Evolutionary conservation across 495 filamentous ascomycete genomes (phyloP).

Genomic region (Aspergillus wentii): DNA sequence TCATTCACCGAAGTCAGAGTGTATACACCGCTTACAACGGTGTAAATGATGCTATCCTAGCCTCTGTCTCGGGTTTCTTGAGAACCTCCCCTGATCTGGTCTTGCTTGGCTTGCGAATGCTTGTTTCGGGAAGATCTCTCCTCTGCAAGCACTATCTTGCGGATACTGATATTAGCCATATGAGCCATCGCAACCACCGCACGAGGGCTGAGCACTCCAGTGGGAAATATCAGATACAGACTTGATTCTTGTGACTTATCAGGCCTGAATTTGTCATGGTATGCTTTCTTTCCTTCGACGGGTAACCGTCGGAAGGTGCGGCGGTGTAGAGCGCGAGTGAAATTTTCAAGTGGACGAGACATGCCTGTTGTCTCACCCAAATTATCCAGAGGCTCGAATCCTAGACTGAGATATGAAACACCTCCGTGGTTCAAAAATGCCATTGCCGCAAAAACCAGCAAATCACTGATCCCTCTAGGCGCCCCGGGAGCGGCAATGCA

Average conservation of each 20-base stretch:
- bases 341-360: constrained; percentile 11
- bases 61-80: too few species aligned
- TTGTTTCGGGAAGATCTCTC: too few species aligned
- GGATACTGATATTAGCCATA: constrained; percentile 32
- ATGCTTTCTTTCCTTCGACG: constrained; percentile 37
- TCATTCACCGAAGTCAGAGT: too few species aligned
- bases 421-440: constrained; percentile 23
- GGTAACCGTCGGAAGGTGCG: constrained; percentile 27
- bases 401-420: constrained; percentile 34
- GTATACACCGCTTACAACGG: too few species aligned
- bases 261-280: constrained; percentile 38
- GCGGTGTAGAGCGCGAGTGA: constrained; percentile 24
- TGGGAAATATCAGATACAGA: constrained; percentile 32
- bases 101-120: too few species aligned
- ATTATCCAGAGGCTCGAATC: constrained; percentile 30
- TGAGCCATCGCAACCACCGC: constrained; percentile 12
- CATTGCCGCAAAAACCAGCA: constrained; percentile 35
- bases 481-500: constrained; percentile 33
- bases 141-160: constrained; percentile 11
- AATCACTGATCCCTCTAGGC: constrained; percentile 33
- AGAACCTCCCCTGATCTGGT: too few species aligned
- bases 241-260: constrained; percentile 26
- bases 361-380: constrained; percentile 29
- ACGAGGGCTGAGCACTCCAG: constrained; percentile 21
- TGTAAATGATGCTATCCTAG: too few species aligned